Evolutionary conservation across 2,329 filamentous ascomycete species (phyloP).

Genomic region (Trichoderma koningii): DNA sequence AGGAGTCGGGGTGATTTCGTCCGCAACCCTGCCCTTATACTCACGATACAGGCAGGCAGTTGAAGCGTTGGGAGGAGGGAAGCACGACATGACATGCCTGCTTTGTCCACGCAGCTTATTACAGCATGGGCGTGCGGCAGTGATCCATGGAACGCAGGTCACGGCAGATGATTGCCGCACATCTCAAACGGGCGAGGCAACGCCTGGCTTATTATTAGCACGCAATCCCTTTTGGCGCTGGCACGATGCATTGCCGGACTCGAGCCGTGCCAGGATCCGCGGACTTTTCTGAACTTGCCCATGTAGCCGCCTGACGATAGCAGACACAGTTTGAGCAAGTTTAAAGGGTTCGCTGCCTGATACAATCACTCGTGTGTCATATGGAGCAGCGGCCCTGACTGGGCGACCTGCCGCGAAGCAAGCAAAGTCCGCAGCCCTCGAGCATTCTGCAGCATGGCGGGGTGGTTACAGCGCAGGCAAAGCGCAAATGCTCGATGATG

Average conservation of each 20-base stretch:
- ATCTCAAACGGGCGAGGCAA: not conserved
- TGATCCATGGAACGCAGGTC: not conserved
- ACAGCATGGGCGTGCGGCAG: not conserved
- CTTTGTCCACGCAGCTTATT: too few species aligned
- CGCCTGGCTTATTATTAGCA: not conserved
- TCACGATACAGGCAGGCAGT: not conserved
- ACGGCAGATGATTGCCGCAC: not conserved
- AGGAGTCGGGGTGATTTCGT: slow-evolving; percentile 7
- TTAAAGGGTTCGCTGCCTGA: too few species aligned
- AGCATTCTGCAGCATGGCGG: too few species aligned
- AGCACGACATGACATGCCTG: too few species aligned
- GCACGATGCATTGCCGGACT: not conserved
- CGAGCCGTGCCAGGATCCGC: not conserved
- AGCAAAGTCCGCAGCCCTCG: not conserved
- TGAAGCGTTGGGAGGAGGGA: not conserved
- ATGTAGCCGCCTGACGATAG: too few species aligned
- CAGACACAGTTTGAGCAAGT: too few species aligned
- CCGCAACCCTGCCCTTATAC: slow-evolving; percentile 6
- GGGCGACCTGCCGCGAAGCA: slow-evolving; percentile 14
- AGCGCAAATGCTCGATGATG: slow-evolving; percentile 17
- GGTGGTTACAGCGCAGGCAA: not conserved
- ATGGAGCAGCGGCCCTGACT: not conserved
- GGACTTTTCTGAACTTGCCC: too few species aligned
- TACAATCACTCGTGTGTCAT: too few species aligned
- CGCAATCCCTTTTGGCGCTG: not conserved